A percentile compares a stretch with the other conserved stretches of the same genome.
Evolutionary conservation across 306 rosid genomes (phyloP).

Genomic region (Gastrolobium bilobum): DNA sequence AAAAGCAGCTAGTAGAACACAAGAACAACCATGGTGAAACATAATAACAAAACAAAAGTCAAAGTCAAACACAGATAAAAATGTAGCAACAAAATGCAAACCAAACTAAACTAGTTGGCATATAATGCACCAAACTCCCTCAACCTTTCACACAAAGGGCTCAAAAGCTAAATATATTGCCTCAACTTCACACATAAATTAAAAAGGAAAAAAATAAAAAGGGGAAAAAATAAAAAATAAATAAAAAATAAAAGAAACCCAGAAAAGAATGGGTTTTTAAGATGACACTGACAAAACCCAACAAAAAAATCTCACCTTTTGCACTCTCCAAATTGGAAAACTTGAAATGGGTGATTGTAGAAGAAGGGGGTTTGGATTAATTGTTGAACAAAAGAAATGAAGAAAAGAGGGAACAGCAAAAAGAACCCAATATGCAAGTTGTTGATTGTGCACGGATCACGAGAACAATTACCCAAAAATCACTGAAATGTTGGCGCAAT

Average conservation of each 20-base stretch:
- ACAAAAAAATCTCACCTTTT: conserved; percentile 42
- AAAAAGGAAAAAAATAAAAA: background rate
- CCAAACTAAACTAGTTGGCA: conserved; percentile 37
- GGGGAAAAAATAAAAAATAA: background rate
- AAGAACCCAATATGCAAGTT: conserved; percentile 35
- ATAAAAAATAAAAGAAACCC: background rate
- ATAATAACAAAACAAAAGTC: conserved; percentile 49
- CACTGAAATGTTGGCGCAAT: conserved; percentile 48
- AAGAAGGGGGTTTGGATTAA: conserved; percentile 12
- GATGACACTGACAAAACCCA: conserved; percentile 39
- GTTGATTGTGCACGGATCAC: conserved; percentile 58
- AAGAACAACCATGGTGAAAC: conserved; percentile 32
- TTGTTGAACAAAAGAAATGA: background rate
- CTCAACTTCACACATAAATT: conserved; percentile 7
- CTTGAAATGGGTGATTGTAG: background rate
- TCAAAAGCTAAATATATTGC: conserved; percentile 30
- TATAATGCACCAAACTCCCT: conserved; percentile 48
- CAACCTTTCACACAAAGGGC: conserved; percentile 4
- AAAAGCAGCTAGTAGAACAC: conserved; percentile 44
- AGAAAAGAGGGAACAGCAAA: background rate
- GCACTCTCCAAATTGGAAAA: conserved; percentile 39
- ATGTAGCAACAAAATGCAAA: conserved; percentile 38
- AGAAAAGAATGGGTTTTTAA: conserved; percentile 37
- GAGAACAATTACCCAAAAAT: conserved; percentile 50
- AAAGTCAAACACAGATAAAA: conserved; percentile 42